Percentiles rank a stretch among this genome's conserved stretches.
phyloP scores from a whole-genome alignment of 139 green algal species.

The Tetradesmus obliquus region DNA sequence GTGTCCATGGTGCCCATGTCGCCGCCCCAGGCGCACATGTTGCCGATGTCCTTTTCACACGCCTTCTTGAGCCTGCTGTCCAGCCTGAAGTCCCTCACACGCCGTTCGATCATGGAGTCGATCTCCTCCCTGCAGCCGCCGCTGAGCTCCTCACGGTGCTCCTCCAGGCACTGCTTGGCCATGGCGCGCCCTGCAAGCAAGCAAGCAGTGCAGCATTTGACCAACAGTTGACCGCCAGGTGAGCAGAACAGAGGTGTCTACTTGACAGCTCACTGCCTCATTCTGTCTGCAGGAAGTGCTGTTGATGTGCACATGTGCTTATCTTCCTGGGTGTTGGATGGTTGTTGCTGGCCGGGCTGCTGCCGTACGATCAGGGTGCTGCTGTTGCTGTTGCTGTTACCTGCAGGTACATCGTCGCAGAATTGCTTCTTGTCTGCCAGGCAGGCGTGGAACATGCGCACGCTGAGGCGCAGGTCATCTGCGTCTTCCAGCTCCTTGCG shows the following conservation, averaged over 20 bases:
- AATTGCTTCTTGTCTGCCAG: slow-evolving; percentile 68
- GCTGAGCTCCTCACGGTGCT: slow-evolving; percentile 56
- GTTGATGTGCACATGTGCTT: too few species aligned
- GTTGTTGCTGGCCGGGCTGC: too few species aligned
- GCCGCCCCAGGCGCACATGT: slow-evolving; percentile 60
- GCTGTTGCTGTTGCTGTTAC: background rate
- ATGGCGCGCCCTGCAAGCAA: slow-evolving; percentile 67
- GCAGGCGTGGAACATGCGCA: slow-evolving; percentile 73
- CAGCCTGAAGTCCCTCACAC: slow-evolving; percentile 78
- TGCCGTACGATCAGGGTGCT: too few species aligned
- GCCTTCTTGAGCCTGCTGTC: slow-evolving; percentile 68
- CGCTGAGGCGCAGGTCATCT: slow-evolving; percentile 83
- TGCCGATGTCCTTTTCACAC: slow-evolving; percentile 61
- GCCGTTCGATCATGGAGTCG: slow-evolving; percentile 75
- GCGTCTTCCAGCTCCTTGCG: slow-evolving; percentile 85
- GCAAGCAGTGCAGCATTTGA: slow-evolving; percentile 81
- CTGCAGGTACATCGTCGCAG: slow-evolving; percentile 65
- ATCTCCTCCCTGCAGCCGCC: slow-evolving; percentile 62
- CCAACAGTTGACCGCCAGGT: slow-evolving; percentile 72
- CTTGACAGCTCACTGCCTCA: slow-evolving; percentile 38
- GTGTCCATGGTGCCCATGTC: slow-evolving; percentile 59
- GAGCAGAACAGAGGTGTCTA: slow-evolving; percentile 63
- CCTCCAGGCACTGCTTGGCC: slow-evolving; percentile 85
- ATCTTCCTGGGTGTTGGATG: too few species aligned
- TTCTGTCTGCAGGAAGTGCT: too few species aligned